Evolutionary conservation across 2,329 filamentous ascomycete species (phyloP).

Genomic region (Saccharata proteae): DNA sequence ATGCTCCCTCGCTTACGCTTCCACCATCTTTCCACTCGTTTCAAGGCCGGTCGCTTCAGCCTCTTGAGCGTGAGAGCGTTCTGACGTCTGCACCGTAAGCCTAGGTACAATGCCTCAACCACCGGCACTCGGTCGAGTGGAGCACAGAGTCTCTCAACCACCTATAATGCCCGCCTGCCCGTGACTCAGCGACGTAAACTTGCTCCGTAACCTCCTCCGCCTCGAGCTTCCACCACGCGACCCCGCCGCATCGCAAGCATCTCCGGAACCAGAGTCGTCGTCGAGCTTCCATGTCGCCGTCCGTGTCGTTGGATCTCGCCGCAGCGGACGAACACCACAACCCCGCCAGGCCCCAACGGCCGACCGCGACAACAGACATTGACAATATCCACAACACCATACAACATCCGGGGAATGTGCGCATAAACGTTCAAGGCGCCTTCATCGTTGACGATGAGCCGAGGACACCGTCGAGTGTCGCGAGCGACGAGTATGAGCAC

Average conservation of each 20-base stretch:
- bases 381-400: constrained; percentile 40
- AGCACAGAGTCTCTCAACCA: background rate
- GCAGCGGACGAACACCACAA: constrained; percentile 1
- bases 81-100: constrained; percentile 8
- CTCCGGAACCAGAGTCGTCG: constrained; percentile 3
- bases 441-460: constrained; percentile 79
- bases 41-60: too few species aligned
- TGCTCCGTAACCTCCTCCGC: constrained; percentile 2
- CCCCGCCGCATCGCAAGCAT: constrained; percentile 2
- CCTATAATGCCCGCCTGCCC: constrained; percentile 2
- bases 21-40: too few species aligned
- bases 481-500: constrained; percentile 45
- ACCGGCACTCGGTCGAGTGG: constrained; percentile 6
- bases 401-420: constrained; percentile 55
- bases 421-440: constrained; percentile 92
- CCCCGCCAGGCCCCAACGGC: too few species aligned
- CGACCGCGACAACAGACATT: too few species aligned
- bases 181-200: constrained; percentile 1
- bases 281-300: constrained; percentile 6
- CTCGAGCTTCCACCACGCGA: constrained; percentile 3
- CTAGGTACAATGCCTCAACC: constrained; percentile 6
- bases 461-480: constrained; percentile 26
- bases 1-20: too few species aligned
- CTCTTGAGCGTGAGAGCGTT: too few species aligned
- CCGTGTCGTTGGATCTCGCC: constrained; percentile 3